Conservation (phyloP, 441 rosid species). For the Erysimum cheiri region DNA sequence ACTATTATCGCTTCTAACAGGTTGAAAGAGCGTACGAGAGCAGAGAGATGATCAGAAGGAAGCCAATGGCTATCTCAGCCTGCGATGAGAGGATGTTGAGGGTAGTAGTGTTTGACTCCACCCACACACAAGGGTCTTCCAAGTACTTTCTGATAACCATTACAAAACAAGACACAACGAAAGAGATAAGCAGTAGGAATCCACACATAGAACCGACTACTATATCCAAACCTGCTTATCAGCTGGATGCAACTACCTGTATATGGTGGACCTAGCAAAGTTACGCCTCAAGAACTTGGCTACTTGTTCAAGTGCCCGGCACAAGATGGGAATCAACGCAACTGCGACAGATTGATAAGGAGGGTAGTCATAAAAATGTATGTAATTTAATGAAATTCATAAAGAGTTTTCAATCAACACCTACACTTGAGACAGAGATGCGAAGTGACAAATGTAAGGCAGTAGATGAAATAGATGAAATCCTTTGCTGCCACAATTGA, state of each 20-base stretch:
- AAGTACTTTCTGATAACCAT: constrained; percentile 74
- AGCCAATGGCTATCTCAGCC: constrained; percentile 91
- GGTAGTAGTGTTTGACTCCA: constrained; percentile 89
- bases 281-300: constrained; percentile 89
- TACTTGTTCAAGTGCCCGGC: constrained; percentile 77
- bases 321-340: constrained; percentile 89
- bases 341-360: constrained; percentile 54
- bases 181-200: constrained; percentile 7
- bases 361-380: constrained; percentile 8
- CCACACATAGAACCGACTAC: constrained; percentile 24
- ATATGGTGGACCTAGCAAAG: constrained; percentile 79
- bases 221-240: constrained; percentile 2
- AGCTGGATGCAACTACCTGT: constrained; percentile 59
- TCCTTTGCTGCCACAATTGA: constrained; percentile 84
- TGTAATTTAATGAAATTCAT: background rate
- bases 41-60: constrained; percentile 76
- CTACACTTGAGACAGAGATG: constrained; percentile 90
- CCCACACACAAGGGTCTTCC: constrained; percentile 97
- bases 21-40: constrained; percentile 64
- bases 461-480: constrained; percentile 87
- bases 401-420: constrained; percentile 37
- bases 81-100: constrained; percentile 88
- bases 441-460: constrained; percentile 87
- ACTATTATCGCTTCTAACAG: background rate
- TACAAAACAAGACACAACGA: constrained; percentile 22